Conservation (phyloP, 805 yeast genomes). For the Spathaspora passalidarum region DNA sequence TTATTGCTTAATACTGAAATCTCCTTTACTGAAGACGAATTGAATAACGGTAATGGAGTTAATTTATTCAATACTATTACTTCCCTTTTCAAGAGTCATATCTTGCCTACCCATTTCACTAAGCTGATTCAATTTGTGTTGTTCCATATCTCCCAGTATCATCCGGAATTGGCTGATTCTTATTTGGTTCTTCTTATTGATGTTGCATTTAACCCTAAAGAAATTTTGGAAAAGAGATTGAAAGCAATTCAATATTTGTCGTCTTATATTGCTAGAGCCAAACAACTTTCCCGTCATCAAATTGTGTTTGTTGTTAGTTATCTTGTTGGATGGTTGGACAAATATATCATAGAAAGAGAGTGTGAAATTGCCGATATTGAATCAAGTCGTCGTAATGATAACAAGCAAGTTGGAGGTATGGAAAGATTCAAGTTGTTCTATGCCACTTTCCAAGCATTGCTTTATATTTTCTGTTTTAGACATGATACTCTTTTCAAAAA, state of each 20-base stretch:
- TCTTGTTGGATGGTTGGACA: constrained; percentile 77
- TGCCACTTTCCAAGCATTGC: constrained; percentile 84
- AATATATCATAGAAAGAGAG: constrained; percentile 82
- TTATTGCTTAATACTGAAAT: constrained; percentile 51
- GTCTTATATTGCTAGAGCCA: constrained; percentile 86
- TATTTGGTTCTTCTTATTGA: constrained; percentile 80
- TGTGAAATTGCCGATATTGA: constrained; percentile 59
- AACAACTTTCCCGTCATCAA: constrained; percentile 65
- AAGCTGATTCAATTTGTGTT: constrained; percentile 81
- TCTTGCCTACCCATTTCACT: constrained; percentile 90
- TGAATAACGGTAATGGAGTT: constrained; percentile 64
- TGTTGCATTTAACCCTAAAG: constrained; percentile 68
- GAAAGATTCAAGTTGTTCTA: constrained; percentile 86
- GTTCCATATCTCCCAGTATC: constrained; percentile 78
- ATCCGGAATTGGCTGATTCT: constrained; percentile 80
- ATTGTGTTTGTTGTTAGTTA: constrained; percentile 79
- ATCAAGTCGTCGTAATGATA: constrained; percentile 9
- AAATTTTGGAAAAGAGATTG: constrained; percentile 69
- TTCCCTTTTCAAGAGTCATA: constrained; percentile 74
- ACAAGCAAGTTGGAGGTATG: constrained; percentile 59
- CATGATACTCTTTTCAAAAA: constrained; percentile 52
- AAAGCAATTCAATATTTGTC: constrained; percentile 91
- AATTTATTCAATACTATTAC: constrained; percentile 69
- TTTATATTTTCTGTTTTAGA: constrained; percentile 90
- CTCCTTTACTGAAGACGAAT: constrained; percentile 48